Percentiles rank a stretch among this genome's conserved stretches.
phyloP scores from a whole-genome alignment of 345 rosid genomes.

The Boechera stricta region DNA sequence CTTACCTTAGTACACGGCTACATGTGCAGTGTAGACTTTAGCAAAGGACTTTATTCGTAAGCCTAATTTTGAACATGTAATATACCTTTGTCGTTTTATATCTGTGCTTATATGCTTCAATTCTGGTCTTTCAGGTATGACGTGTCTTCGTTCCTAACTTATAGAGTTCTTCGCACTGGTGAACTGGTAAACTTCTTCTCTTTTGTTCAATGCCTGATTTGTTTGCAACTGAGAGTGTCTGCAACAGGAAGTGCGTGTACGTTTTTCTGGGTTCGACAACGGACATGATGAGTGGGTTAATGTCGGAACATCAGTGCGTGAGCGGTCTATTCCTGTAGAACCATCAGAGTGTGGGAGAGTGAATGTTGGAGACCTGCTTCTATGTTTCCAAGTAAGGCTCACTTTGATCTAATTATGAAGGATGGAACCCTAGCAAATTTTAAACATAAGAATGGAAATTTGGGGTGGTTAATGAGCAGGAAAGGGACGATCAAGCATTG shows the following conservation, averaged over 20 bases:
- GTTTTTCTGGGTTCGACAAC: slow-evolving; percentile 71
- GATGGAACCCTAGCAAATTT: not conserved
- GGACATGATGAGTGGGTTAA: slow-evolving; percentile 89
- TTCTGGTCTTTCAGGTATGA: slow-evolving; percentile 69
- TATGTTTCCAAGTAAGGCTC: slow-evolving; percentile 71
- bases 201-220: slow-evolving; percentile 20
- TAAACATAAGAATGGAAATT: not conserved
- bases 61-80: not conserved
- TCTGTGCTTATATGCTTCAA: not conserved
- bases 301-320: slow-evolving; percentile 62
- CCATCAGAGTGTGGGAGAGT: slow-evolving; percentile 74
- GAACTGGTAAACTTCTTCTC: slow-evolving; percentile 65
- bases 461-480: slow-evolving; percentile 52
- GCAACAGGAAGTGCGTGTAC: slow-evolving; percentile 81
- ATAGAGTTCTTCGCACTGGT: slow-evolving; percentile 63
- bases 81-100: not conserved
- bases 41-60: not conserved
- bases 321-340: slow-evolving; percentile 83
- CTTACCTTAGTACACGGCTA: not conserved
- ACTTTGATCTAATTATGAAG: slow-evolving; percentile 16
- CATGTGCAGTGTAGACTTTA: slow-evolving; percentile 1
- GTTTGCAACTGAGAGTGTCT: slow-evolving; percentile 32
- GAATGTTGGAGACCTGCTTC: slow-evolving; percentile 68
- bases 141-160: slow-evolving; percentile 61
- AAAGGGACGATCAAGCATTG: slow-evolving; percentile 58